Percentiles rank a stretch among this genome's conserved stretches.
phyloP scores from a whole-genome alignment of 1,139 yeast genomes.

The Debaryomyces nepalensis region DNA sequence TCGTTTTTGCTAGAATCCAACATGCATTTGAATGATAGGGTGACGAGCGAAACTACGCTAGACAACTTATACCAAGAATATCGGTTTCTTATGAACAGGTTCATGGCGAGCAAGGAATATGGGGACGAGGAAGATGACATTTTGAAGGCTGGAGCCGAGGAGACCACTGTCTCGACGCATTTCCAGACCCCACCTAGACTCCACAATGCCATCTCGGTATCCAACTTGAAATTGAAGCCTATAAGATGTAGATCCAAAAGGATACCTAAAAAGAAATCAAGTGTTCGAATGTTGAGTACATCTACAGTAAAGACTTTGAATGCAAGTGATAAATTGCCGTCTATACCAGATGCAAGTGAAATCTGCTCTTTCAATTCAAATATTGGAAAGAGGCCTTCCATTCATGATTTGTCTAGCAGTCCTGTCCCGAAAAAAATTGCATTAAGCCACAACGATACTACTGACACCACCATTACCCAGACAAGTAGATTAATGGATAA shows the following conservation, averaged over 20 bases:
- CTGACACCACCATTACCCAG: neutral
- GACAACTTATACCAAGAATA: conserved; percentile 55
- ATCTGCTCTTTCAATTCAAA: neutral
- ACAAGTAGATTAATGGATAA: conserved; percentile 2
- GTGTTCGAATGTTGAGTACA: conserved; percentile 43
- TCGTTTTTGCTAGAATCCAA: conserved; percentile 42
- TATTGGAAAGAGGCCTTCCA: neutral
- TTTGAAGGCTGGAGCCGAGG: neutral
- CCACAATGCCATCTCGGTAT: conserved; percentile 34
- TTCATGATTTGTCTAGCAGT: neutral
- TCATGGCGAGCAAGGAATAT: neutral
- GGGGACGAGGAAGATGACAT: neutral
- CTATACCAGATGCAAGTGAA: conserved; percentile 2
- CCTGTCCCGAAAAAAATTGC: neutral
- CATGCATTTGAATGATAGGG: conserved; percentile 33
- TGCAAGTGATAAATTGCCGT: conserved; percentile 16
- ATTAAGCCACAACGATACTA: neutral
- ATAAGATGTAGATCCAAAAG: conserved; percentile 40
- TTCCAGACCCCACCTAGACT: conserved; percentile 20
- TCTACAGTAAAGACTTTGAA: conserved; percentile 45
- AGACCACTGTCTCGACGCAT: neutral
- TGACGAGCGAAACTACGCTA: conserved; percentile 52
- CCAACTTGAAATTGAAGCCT: conserved; percentile 47
- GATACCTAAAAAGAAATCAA: conserved; percentile 46
- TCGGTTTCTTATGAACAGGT: conserved; percentile 31